Conservation (phyloP, 805 yeast species). For the Jamesozyma hellenica region DNA sequence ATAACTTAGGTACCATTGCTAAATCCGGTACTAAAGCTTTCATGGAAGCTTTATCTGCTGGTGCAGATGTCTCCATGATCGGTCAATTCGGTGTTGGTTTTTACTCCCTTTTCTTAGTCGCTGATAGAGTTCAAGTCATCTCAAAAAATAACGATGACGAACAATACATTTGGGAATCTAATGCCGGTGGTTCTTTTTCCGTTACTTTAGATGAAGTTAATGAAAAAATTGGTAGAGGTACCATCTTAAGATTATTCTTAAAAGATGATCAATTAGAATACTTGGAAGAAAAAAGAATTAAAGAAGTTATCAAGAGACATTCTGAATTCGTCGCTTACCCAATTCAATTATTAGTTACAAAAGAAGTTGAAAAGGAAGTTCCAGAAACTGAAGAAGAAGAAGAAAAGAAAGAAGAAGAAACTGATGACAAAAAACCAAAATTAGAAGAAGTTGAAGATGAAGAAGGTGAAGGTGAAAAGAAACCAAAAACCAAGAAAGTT, state of each 20-base stretch:
- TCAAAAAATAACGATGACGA: conserved; percentile 98
- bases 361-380: conserved; percentile 97
- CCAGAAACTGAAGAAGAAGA: conserved; percentile 48
- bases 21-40: conserved; percentile 99
- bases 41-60: conserved; percentile 98
- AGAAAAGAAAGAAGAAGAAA: conserved; percentile 24
- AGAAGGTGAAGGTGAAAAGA: conserved; percentile 59
- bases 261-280: conserved; percentile 98
- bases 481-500: conserved; percentile 73
- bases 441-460: conserved; percentile 70
- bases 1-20: conserved; percentile 99
- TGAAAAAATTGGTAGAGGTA: conserved; percentile 89
- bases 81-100: conserved; percentile 99
- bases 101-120: conserved; percentile 98
- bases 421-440: conserved; percentile 57
- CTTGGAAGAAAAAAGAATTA: conserved; percentile 98
- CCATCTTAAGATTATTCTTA: conserved; percentile 87
- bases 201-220: conserved; percentile 81
- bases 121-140: conserved; percentile 96
- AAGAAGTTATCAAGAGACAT: conserved; percentile 98
- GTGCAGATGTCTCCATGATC: conserved; percentile 99
- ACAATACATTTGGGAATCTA: conserved; percentile 99
- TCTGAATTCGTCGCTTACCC: conserved; percentile 99
- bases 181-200: conserved; percentile 99
- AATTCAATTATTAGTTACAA: conserved; percentile 93